Evolutionary conservation across 192 early-diverging fungal species (phyloP).

Genomic region (Coemansia interrupta): DNA sequence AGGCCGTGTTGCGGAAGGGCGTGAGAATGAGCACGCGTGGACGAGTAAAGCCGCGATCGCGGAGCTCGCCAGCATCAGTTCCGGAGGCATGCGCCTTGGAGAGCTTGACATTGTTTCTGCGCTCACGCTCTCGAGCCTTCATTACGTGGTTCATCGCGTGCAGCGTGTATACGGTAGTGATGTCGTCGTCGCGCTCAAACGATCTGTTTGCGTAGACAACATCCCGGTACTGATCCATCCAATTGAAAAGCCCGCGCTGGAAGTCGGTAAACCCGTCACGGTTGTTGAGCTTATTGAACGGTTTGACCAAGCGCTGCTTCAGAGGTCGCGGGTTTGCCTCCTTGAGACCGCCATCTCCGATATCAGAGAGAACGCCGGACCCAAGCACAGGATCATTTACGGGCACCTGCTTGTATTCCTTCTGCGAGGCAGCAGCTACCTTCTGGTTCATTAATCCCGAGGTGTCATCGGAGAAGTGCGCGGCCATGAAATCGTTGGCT

Average conservation of each 20-base stretch:
- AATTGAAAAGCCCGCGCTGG: conserved; percentile 59
- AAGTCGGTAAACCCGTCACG: conserved; percentile 38
- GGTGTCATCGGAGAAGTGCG: conserved; percentile 28
- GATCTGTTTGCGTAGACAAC: conserved; percentile 65
- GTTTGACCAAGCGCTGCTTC: conserved; percentile 30
- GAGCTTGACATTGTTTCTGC: conserved; percentile 75
- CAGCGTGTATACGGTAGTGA: conserved; percentile 69
- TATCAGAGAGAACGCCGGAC: conserved; percentile 26
- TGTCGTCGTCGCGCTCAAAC: conserved; percentile 61
- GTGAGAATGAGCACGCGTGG: conserved; percentile 87
- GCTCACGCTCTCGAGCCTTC: conserved; percentile 64
- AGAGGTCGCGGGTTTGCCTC: conserved; percentile 21
- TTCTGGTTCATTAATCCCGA: conserved; percentile 35
- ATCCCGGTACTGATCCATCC: conserved; percentile 74
- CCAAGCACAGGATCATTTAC: conserved; percentile 40
- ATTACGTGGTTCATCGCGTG: conserved; percentile 91
- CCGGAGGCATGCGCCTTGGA: conserved; percentile 58
- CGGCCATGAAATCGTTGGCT: conserved; percentile 36
- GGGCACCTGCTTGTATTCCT: conserved; percentile 33
- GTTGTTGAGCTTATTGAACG: conserved; percentile 37
- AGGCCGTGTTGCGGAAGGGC: conserved; percentile 81
- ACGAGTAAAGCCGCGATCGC: conserved; percentile 95
- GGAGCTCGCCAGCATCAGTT: conserved; percentile 66
- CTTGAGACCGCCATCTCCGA: conserved; percentile 21
- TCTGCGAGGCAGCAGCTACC: conserved; percentile 37